phyloP scores from a whole-genome alignment of 306 rosid species.

The Prunus campanulata region DNA sequence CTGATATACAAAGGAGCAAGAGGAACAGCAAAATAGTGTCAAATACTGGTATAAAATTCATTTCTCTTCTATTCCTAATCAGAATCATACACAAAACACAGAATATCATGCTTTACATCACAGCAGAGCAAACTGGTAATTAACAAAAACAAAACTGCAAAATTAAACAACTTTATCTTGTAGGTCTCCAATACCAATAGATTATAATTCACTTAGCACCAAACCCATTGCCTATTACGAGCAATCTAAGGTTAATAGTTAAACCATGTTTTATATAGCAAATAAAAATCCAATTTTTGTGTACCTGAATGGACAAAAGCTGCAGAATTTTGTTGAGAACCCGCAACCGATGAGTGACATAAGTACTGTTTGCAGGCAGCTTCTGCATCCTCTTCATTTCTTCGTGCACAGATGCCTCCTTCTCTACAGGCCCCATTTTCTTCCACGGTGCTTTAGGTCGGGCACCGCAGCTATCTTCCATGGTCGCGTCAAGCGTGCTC shows the following conservation, averaged over 20 bases:
- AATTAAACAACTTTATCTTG: neutral
- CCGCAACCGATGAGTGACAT: conserved; percentile 67
- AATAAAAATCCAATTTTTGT: conserved; percentile 1
- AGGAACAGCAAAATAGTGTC: neutral
- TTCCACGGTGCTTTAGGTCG: conserved; percentile 39
- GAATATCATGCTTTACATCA: neutral
- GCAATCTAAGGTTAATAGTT: neutral
- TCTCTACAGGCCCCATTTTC: conserved; percentile 45
- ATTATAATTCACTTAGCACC: neutral
- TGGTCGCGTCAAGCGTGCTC: conserved; percentile 30
- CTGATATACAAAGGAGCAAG: conserved; percentile 34
- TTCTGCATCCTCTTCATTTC: conserved; percentile 54
- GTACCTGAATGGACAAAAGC: conserved; percentile 71
- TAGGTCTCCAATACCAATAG: neutral
- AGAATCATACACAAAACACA: neutral
- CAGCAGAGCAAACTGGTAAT: neutral
- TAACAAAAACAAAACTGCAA: neutral
- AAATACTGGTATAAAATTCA: neutral
- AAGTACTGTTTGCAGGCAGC: conserved; percentile 62
- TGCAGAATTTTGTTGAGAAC: conserved; percentile 80
- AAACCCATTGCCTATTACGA: neutral
- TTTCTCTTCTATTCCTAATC: neutral
- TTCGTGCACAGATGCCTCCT: conserved; percentile 54
- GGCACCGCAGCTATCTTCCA: conserved; percentile 35
- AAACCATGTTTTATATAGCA: neutral